These are phyloP conservation scores for Tuber magnatum DNA, from an alignment of 495 filamentous ascomycete genomes.

Conservation along the genomic window DNA sequence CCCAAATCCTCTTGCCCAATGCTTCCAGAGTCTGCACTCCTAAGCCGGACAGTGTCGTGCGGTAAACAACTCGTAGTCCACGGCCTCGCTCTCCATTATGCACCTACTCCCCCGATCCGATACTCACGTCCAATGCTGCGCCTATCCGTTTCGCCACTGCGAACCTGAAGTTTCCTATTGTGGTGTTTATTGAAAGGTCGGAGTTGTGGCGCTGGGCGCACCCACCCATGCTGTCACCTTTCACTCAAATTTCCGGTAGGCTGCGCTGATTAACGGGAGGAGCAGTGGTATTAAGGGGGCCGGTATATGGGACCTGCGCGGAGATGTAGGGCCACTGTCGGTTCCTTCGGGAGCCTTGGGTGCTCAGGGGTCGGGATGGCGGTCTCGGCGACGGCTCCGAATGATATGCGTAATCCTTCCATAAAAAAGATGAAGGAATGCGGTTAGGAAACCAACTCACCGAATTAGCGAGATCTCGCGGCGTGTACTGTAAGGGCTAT, in stretches of 20 bases:
- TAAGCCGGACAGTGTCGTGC: not conserved
- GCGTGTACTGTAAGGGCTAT: not conserved
- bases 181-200: not conserved
- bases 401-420: not conserved
- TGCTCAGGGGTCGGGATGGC: not conserved
- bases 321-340: not conserved
- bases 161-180: constrained; percentile 11
- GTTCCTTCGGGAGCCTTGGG: not conserved
- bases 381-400: not conserved
- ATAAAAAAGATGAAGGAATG: not conserved
- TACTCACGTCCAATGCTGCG: constrained; percentile 17
- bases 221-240: not conserved
- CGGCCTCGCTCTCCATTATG: constrained; percentile 10
- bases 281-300: not conserved
- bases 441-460: not conserved
- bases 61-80: constrained; percentile 16
- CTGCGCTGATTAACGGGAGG: not conserved
- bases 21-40: not conserved
- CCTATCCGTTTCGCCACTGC: constrained; percentile 18
- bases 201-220: not conserved
- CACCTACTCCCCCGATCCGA: constrained; percentile 15
- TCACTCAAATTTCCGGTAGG: not conserved
- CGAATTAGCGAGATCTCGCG: not conserved
- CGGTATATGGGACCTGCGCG: not conserved
- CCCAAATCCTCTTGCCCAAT: constrained; percentile 4